phyloP scores from a whole-genome alignment of 306 rosid genomes.

The Glycyrrhiza uralensis region DNA sequence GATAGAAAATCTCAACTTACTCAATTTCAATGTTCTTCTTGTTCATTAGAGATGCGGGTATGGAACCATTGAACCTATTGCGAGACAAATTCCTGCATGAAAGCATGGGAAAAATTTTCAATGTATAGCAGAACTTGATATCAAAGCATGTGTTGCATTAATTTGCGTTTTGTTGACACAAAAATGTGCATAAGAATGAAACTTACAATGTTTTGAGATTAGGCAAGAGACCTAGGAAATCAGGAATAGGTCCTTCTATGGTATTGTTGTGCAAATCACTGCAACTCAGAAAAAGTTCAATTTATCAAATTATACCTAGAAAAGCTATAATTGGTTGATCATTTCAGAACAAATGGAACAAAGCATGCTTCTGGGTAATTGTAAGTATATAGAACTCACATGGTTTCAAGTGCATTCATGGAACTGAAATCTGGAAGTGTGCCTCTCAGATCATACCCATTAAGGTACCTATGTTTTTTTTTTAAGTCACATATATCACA shows the following conservation, averaged over 20 bases:
- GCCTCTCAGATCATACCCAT: constrained; percentile 35
- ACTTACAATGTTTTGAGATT: constrained; percentile 39
- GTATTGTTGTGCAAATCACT: constrained; percentile 43
- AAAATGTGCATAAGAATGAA: neutral
- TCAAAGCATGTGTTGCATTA: neutral
- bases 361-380: neutral
- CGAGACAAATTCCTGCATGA: constrained; percentile 31
- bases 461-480: constrained; percentile 35
- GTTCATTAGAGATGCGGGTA: constrained; percentile 25
- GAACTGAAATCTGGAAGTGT: constrained; percentile 48
- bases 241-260: constrained; percentile 40
- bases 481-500: neutral
- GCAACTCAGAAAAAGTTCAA: neutral
- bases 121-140: neutral
- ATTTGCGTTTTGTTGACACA: neutral
- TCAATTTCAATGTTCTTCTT: constrained; percentile 28
- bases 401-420: constrained; percentile 47
- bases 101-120: neutral
- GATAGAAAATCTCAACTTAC: constrained; percentile 16
- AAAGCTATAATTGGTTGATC: neutral
- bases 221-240: constrained; percentile 43
- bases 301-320: neutral
- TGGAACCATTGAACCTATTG: constrained; percentile 36
- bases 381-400: constrained; percentile 37
- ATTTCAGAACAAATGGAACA: neutral